Conservation (phyloP, 1,139 yeast genomes). For the Tardiomyces blankii region DNA sequence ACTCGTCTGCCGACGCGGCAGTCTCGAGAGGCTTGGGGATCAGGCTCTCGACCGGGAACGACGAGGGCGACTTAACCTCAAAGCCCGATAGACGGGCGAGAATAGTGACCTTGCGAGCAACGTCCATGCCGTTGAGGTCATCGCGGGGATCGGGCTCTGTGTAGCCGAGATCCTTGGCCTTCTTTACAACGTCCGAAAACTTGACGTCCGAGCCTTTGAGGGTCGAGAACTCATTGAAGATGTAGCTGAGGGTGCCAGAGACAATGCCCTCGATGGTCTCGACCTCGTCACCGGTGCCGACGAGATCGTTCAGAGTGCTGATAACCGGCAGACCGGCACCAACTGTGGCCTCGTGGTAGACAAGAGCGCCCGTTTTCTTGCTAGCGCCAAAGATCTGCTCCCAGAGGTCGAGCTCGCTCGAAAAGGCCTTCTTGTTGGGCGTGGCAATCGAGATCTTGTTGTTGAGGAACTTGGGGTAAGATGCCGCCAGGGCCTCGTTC, state of each 20-base stretch:
- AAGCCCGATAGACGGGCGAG: conserved; percentile 88
- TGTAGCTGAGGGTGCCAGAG: conserved; percentile 93
- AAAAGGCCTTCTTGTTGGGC: conserved; percentile 95
- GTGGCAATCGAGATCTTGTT: conserved; percentile 90
- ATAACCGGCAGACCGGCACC: conserved; percentile 97
- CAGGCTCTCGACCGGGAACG: conserved; percentile 92
- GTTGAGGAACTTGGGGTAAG: conserved; percentile 62
- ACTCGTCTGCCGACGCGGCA: conserved; percentile 63
- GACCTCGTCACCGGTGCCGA: conserved; percentile 86
- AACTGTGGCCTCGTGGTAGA: conserved; percentile 97
- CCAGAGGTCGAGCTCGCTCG: conserved; percentile 71
- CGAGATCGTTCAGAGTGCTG: conserved; percentile 75
- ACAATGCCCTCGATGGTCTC: conserved; percentile 90
- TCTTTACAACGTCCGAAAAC: conserved; percentile 80
- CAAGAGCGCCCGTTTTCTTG: conserved; percentile 54
- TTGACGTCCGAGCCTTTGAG: conserved; percentile 44
- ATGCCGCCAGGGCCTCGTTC: conserved; percentile 59
- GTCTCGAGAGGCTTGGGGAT: conserved; percentile 81
- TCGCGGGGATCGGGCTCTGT: conserved; percentile 99
- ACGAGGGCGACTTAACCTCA: conserved; percentile 75
- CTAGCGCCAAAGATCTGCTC: conserved; percentile 50
- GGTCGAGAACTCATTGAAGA: conserved; percentile 86
- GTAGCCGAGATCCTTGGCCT: conserved; percentile 86
- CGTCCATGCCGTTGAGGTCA: conserved; percentile 94
- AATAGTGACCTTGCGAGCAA: conserved; percentile 95